Base-by-base conservation (phyloP, 768 basidiomycete genomes). In the Naganishia antarctica region DNA sequence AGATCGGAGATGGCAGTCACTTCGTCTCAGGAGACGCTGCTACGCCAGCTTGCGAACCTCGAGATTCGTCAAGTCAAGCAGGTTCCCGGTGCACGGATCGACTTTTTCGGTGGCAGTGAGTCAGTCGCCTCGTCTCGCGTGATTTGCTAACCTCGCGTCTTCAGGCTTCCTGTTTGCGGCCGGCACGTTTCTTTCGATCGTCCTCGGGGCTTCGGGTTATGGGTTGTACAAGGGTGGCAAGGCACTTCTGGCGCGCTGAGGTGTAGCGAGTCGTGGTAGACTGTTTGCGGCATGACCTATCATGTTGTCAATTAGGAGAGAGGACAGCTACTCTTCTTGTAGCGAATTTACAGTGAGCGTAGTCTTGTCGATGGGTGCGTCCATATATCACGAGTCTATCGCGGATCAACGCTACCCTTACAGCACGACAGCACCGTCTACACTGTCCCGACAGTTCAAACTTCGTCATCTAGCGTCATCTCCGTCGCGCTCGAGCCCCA, bases 31-130 rank as follows among this genome's bases (percentile, higher is more conserved):
- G 6, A 26, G 21, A 21, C 31, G 13, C 6, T 51, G 21, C 29
- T 31, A n/a, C n/a, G 34, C 16, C 50, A 34, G 18, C 31, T 51
- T 12, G 50, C 37, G 32, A 40, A 21, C 5, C 58, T 59, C 58
- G 25, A 59, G 18, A 31, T 59, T 21, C 43, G 44, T 4, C 31
- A 46, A 46, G 23, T 61, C 26, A 45, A 44, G 29, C 64, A 65
- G 34, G 25, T 34, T 7, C 43, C 44, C 1, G 64, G 64, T 11
- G 16, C 25, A 1, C 25, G 64, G n/a, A 65, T 65, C 26, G 64
- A 65, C 34, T 65, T 65, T 31, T 65, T 65, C 32, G 64, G 64
- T 26, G 64, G 64, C 34, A 65, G 64, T 65, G 32, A 65, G 64
- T 65, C 3, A 9, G 40, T 2, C 2, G n/a, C 4, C 1, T 12